phyloP scores from a whole-genome alignment of 441 rosid species.

The Erysimum cheiri region DNA sequence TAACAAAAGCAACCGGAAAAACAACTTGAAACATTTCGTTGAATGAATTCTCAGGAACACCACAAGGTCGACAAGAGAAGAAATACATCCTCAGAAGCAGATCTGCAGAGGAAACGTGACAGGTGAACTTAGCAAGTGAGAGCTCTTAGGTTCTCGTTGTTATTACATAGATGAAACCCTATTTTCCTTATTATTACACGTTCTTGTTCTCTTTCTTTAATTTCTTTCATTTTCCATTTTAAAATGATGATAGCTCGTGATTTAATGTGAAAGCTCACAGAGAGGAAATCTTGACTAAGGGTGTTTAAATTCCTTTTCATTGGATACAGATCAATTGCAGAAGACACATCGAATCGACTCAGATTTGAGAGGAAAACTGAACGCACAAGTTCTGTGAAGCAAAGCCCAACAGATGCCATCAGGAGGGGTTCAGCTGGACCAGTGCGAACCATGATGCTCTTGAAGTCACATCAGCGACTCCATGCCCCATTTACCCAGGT shows the following conservation, averaged over 20 bases:
- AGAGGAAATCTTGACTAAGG: slow-evolving; percentile 29
- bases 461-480: slow-evolving; percentile 79
- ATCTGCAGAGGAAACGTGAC: slow-evolving; percentile 65
- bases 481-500: slow-evolving; percentile 98
- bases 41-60: slow-evolving; percentile 67
- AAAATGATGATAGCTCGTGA: slow-evolving; percentile 16
- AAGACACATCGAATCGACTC: slow-evolving; percentile 50
- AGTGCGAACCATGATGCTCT: slow-evolving; percentile 85
- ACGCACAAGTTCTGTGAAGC: slow-evolving; percentile 44
- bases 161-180: slow-evolving; percentile 33
- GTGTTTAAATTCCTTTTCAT: slow-evolving; percentile 30
- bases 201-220: slow-evolving; percentile 12
- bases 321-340: slow-evolving; percentile 49
- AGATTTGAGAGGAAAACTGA: slow-evolving; percentile 47
- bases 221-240: slow-evolving; percentile 19
- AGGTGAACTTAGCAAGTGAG: slow-evolving; percentile 98
- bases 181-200: slow-evolving; percentile 28
- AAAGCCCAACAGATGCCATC: slow-evolving; percentile 48
- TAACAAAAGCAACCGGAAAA: slow-evolving; percentile 1
- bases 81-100: slow-evolving; percentile 46
- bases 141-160: slow-evolving; percentile 68
- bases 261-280: slow-evolving; percentile 13
- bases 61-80: slow-evolving; percentile 45
- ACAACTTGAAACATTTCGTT: slow-evolving; percentile 39
- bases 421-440: slow-evolving; percentile 94